Evolutionary conservation across 306 rosid genomes (phyloP).

Genomic region (Prunus dulcis): DNA sequence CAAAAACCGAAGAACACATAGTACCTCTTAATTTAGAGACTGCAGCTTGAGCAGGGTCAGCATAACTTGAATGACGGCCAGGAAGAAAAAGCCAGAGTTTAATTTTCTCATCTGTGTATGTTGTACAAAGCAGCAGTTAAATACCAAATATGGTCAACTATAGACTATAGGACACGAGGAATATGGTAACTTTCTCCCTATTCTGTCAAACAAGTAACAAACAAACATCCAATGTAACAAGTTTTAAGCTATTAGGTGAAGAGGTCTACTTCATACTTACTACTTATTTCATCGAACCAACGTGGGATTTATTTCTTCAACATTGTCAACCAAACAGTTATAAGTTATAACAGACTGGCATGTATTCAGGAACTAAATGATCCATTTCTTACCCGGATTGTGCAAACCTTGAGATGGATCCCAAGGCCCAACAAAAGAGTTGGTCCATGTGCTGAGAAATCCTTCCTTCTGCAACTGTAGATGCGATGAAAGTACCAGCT

Average conservation of each 20-base stretch:
- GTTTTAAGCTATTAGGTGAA: background rate
- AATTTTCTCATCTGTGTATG: conserved; percentile 77
- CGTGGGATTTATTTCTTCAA: background rate
- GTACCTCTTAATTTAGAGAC: conserved; percentile 84
- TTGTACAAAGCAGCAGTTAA: conserved; percentile 28
- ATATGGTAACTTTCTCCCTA: conserved; percentile 13
- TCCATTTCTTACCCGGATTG: conserved; percentile 75
- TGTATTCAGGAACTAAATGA: conserved; percentile 21
- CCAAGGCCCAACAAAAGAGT: conserved; percentile 99
- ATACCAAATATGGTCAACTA: conserved; percentile 9
- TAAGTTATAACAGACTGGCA: background rate
- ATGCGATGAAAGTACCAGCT: conserved; percentile 77
- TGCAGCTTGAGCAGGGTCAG: conserved; percentile 73
- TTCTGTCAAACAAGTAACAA: background rate
- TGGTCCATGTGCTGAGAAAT: conserved; percentile 87
- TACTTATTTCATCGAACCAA: background rate
- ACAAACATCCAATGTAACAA: background rate
- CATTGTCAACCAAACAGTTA: background rate
- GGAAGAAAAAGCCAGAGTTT: conserved; percentile 97
- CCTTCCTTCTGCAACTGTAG: conserved; percentile 91
- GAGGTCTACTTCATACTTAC: background rate
- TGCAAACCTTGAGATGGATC: conserved; percentile 99
- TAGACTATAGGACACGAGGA: background rate
- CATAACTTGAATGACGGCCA: conserved; percentile 76
- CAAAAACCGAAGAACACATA: conserved; percentile 13